Percentiles rank a stretch among this genome's conserved stretches.
phyloP scores from a whole-genome alignment of 768 basidiomycete species.

The Kockovaella imperatae region DNA sequence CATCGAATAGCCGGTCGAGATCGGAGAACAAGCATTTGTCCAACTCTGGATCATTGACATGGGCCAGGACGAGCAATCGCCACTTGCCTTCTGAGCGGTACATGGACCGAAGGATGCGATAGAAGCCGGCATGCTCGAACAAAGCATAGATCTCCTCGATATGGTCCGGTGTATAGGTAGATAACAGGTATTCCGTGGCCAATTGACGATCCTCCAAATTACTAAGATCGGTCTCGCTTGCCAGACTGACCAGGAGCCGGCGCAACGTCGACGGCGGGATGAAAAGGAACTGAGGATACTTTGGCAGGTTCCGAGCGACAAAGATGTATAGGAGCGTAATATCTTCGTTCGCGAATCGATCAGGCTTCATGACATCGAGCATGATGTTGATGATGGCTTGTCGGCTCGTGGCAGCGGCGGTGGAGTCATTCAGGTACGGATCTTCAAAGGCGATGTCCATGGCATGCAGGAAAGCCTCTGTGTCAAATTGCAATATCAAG shows the following conservation, averaged over 20 bases:
- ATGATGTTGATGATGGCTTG: slow-evolving; percentile 76
- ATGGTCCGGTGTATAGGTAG: slow-evolving; percentile 78
- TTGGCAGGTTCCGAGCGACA: slow-evolving; percentile 89
- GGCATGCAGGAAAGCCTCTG: slow-evolving; percentile 87
- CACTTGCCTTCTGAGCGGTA: slow-evolving; percentile 69
- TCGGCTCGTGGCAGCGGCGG: slow-evolving; percentile 59
- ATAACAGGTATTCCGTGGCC: slow-evolving; percentile 86
- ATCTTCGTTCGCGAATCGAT: slow-evolving; percentile 46
- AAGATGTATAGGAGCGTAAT: slow-evolving; percentile 87
- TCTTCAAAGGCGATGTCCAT: slow-evolving; percentile 95
- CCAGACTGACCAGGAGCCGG: slow-evolving; percentile 66
- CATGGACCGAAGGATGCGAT: slow-evolving; percentile 75
- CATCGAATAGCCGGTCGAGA: slow-evolving; percentile 59
- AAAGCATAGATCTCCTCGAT: slow-evolving; percentile 58
- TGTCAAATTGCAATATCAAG: slow-evolving; percentile 74
- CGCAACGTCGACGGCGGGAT: slow-evolving; percentile 64
- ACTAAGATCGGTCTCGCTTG: slow-evolving; percentile 62
- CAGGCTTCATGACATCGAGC: slow-evolving; percentile 57
- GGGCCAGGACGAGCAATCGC: slow-evolving; percentile 64
- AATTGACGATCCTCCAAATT: slow-evolving; percentile 91
- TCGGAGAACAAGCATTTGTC: slow-evolving; percentile 56
- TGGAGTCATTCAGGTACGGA: slow-evolving; percentile 71
- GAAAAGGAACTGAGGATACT: slow-evolving; percentile 75
- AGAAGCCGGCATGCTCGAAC: slow-evolving; percentile 80
- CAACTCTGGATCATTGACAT: slow-evolving; percentile 61